A percentile compares a stretch with the other conserved stretches of the same genome.
These are phyloP conservation scores for Pythium oligandrum DNA, from an alignment of 352 stramenopile species.

Conservation along the genomic window DNA sequence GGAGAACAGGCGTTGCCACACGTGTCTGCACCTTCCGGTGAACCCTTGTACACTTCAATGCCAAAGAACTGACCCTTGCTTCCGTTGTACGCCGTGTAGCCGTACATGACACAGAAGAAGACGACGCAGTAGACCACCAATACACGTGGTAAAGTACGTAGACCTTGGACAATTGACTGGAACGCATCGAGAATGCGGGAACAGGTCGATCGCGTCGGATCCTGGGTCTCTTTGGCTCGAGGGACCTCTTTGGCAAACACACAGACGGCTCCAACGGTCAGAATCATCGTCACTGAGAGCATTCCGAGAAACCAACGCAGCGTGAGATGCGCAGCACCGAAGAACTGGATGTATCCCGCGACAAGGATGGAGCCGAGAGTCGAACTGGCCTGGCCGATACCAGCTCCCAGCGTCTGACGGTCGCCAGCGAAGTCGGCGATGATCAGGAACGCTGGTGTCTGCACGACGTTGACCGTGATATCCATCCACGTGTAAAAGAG, in stretches of 20 bases:
- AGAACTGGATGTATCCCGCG: conserved; percentile 66
- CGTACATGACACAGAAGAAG: conserved; percentile 47
- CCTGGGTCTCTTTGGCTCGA: conserved; percentile 20
- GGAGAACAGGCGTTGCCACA: conserved; percentile 24
- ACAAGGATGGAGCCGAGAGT: conserved; percentile 61
- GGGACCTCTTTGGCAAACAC: conserved; percentile 46
- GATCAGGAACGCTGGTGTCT: conserved; percentile 64
- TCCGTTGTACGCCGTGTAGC: conserved; percentile 61
- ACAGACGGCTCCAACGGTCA: conserved; percentile 47
- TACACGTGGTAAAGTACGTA: conserved; percentile 29
- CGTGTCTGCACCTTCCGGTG: conserved; percentile 22
- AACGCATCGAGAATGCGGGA: conserved; percentile 25
- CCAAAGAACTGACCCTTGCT: conserved; percentile 64
- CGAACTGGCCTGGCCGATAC: conserved; percentile 58
- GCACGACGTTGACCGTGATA: conserved; percentile 73
- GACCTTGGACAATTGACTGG: conserved; percentile 27
- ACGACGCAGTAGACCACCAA: conserved; percentile 37
- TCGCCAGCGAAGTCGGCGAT: conserved; percentile 74
- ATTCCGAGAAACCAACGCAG: conserved; percentile 66
- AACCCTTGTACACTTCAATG: conserved; percentile 33
- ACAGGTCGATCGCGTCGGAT: conserved; percentile 6
- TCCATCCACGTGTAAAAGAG: conserved; percentile 85
- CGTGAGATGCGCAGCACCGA: conserved; percentile 60
- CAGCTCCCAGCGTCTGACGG: conserved; percentile 53
- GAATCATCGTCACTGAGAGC: conserved; percentile 61